Evolutionary conservation across 495 filamentous ascomycete species (phyloP), one percentile per base, ranked within the genome.

Genomic region (Tuber melanosporum): DNA sequence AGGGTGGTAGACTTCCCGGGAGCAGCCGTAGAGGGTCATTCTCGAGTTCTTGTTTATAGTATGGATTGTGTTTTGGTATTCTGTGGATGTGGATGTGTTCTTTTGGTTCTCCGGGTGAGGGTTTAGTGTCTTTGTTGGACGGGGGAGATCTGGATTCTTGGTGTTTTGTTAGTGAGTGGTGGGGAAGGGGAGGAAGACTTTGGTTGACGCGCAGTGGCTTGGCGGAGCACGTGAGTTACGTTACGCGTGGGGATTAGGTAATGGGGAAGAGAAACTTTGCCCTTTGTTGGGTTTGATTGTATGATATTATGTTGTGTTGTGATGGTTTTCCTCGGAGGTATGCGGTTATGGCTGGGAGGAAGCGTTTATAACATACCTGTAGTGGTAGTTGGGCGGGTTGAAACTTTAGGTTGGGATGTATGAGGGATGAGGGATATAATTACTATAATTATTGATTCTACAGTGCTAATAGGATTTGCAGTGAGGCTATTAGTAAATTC

Each of bases 1-100:
- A n/a, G 82, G 82, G 71, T 83, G 82, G 41, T 80, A 83, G 41
- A 83, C 82, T 71, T 83, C 82, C 9, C 82, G 82, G 62, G 76
- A 73, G 72, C 82, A 83, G 42, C 82, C 79, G 69, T 83, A 83
- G 62, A 66, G 57, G 57, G 57, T 32, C 57, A 66, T 66, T 66
- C n/a, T 57, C n/a, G 49, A 26, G 57, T 26, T 66, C 15, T 32
- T 9, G 20, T 3, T 57, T 57, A n/a, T 57, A 22, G 20, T 22
- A 22, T 3, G 49, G 49, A 22, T 15, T 62, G 26, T 32, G 14
- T 32, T 66, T 66, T 32, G 14, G 12, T 32, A 32, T 32, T 32
- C 12, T 14, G 26, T 26, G 6, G 12, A 66, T 3, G 57, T 26
- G 26, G 57, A 32, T 32, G 57, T 26, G 14, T 57, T 57, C n/a